Percentiles rank a stretch among this genome's conserved stretches.
phyloP scores from a whole-genome alignment of 306 rosid species.

The Amphicarpaea edgeworthii region DNA sequence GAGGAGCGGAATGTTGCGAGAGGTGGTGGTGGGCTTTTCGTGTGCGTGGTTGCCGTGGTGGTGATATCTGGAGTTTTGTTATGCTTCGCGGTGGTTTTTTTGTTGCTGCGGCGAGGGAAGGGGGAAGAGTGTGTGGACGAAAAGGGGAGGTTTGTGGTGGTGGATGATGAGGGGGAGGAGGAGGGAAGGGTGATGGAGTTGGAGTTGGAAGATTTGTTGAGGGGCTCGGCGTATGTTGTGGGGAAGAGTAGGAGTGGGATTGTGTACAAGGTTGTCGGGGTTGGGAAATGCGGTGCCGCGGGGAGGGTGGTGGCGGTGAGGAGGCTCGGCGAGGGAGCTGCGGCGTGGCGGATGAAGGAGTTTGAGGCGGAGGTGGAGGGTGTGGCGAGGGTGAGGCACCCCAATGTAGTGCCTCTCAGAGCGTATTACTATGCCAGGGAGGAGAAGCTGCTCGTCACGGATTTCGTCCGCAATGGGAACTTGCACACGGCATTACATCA shows the following conservation, averaged over 20 bases:
- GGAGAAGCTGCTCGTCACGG: conserved; percentile 76
- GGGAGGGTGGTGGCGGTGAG: conserved; percentile 66
- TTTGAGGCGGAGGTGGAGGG: conserved; percentile 71
- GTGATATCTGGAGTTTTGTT: conserved; percentile 52
- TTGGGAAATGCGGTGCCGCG: conserved; percentile 53
- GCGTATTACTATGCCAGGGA: conserved; percentile 79
- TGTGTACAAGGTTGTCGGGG: conserved; percentile 75
- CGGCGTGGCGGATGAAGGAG: conserved; percentile 73
- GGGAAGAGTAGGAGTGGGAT: conserved; percentile 85
- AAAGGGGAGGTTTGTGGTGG: conserved; percentile 67
- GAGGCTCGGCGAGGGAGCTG: conserved; percentile 68
- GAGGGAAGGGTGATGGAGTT: conserved; percentile 57
- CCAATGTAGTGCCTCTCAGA: conserved; percentile 69
- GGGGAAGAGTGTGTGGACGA: background rate
- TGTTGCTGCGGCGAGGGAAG: conserved; percentile 58
- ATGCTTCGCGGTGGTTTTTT: conserved; percentile 52
- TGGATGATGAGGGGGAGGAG: conserved; percentile 76
- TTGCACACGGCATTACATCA: conserved; percentile 55
- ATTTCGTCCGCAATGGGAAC: conserved; percentile 81
- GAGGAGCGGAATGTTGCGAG: too few species aligned
- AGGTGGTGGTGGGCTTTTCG: background rate
- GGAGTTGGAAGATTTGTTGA: conserved; percentile 82
- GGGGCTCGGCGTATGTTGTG: conserved; percentile 86
- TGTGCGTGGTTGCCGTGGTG: conserved; percentile 34
- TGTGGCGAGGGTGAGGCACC: conserved; percentile 72